Conservation (phyloP, 2,329 filamentous ascomycete species). For the Hypomyces perniciosus region DNA sequence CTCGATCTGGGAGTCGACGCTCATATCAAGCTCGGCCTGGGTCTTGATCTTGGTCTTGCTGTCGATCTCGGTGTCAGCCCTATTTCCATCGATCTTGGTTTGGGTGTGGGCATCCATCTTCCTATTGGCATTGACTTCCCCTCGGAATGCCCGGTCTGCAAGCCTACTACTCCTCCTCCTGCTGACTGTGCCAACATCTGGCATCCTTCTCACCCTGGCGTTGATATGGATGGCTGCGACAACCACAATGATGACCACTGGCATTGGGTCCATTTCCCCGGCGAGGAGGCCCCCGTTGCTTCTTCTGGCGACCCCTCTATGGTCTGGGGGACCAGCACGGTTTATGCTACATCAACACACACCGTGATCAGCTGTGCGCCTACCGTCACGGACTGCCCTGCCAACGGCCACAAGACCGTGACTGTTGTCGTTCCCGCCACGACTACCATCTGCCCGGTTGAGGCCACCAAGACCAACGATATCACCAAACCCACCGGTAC, state of each 20-base stretch:
- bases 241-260: constrained; percentile 24
- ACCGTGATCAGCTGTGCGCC: constrained; percentile 36
- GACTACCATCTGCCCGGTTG: constrained; percentile 41
- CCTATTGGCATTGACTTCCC: constrained; percentile 9
- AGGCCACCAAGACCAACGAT: constrained; percentile 20
- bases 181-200: constrained; percentile 25
- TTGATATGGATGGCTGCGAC: constrained; percentile 33
- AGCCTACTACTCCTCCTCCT: constrained; percentile 21
- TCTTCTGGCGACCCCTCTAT: constrained; percentile 18
- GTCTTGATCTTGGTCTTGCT: background rate
- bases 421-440: constrained; percentile 34
- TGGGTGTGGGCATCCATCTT: constrained; percentile 15
- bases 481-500: constrained; percentile 3
- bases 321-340: constrained; percentile 37
- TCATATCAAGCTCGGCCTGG: background rate
- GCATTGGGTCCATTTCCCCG: constrained; percentile 32
- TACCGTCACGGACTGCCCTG: constrained; percentile 33
- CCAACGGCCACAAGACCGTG: constrained; percentile 25
- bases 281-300: constrained; percentile 15
- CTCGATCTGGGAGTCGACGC: background rate
- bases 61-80: background rate
- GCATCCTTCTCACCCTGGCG: constrained; percentile 31
- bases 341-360: constrained; percentile 32
- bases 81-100: constrained; percentile 13
- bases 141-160: constrained; percentile 13